Conservation (phyloP, 1,139 yeast species). For the Yamadazyma dendronema region DNA sequence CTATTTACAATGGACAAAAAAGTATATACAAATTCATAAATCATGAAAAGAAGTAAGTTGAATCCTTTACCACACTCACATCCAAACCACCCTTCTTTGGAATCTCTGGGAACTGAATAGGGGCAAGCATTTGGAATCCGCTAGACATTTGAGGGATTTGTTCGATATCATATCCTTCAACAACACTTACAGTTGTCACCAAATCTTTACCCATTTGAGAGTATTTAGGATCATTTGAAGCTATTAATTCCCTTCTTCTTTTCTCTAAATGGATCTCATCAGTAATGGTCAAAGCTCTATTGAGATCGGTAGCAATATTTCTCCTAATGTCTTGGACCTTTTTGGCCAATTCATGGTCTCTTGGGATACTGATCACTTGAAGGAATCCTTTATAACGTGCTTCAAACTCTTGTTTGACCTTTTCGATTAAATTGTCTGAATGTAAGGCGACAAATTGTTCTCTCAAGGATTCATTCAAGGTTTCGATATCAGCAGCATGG, state of each 20-base stretch:
- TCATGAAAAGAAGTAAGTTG: constrained; percentile 74
- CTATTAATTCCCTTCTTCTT: constrained; percentile 55
- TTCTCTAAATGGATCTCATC: constrained; percentile 78
- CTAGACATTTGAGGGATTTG: constrained; percentile 25
- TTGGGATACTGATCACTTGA: constrained; percentile 57
- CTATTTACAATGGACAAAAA: constrained; percentile 1
- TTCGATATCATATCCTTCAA: constrained; percentile 41
- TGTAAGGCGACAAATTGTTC: constrained; percentile 80
- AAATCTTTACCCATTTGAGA: constrained; percentile 53
- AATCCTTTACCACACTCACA: constrained; percentile 66
- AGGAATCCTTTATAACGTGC: constrained; percentile 73
- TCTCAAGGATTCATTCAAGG: constrained; percentile 71
- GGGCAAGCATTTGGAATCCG: constrained; percentile 47
- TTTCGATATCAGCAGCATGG: constrained; percentile 81
- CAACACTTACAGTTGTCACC: constrained; percentile 73
- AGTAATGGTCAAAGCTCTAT: constrained; percentile 58
- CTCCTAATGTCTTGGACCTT: constrained; percentile 51
- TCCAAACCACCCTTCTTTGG: constrained; percentile 87
- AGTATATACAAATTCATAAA: constrained; percentile 1
- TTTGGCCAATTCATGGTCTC: constrained; percentile 50
- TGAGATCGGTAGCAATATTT: constrained; percentile 47
- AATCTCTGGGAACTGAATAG: constrained; percentile 67
- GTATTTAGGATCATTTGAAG: constrained; percentile 51
- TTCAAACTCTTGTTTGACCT: constrained; percentile 75
- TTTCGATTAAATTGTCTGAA: constrained; percentile 64